Percentiles rank a stretch among this genome's conserved stretches.
Conservation (phyloP, 768 basidiomycete genomes). For the Xerocomellus intermedius region DNA sequence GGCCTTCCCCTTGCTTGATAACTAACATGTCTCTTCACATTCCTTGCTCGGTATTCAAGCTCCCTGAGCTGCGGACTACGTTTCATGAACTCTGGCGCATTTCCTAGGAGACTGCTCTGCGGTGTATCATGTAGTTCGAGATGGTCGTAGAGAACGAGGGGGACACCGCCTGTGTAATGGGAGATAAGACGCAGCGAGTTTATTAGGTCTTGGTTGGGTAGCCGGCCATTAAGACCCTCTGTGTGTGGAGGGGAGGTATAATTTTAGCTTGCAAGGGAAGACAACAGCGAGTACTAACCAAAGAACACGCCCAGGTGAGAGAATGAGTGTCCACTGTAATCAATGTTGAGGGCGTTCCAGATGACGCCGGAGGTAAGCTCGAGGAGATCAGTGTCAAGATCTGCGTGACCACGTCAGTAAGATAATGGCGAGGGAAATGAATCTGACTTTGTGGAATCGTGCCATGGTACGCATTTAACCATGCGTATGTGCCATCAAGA, state of each 20-base stretch:
- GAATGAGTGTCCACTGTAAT: conserved; percentile 97
- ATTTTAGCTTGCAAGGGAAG: conserved; percentile 1
- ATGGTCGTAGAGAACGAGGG: conserved; percentile 80
- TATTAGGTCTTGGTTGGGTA: conserved; percentile 94
- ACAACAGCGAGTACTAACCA: conserved; percentile 50
- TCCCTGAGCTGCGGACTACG: conserved; percentile 44
- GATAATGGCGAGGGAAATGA: neutral
- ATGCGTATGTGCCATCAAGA: conserved; percentile 90
- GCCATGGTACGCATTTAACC: conserved; percentile 83
- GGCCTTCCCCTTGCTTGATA: conserved; percentile 79
- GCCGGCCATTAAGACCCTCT: conserved; percentile 94
- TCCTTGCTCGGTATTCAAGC: conserved; percentile 59
- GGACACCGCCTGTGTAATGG: conserved; percentile 69
- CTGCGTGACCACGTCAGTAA: conserved; percentile 36
- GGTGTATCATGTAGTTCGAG: conserved; percentile 48
- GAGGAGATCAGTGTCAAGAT: conserved; percentile 63
- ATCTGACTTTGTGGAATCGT: conserved; percentile 59
- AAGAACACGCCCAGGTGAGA: conserved; percentile 94
- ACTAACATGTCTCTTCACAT: conserved; percentile 65
- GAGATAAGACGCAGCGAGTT: conserved; percentile 79
- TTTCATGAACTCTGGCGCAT: conserved; percentile 47
- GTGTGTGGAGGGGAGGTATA: conserved; percentile 1
- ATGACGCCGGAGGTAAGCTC: conserved; percentile 78
- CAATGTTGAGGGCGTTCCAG: conserved; percentile 93
- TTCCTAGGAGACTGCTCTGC: conserved; percentile 34